phyloP scores from a whole-genome alignment of 179 eudicot species.

The Sideroxylon spinosum region DNA sequence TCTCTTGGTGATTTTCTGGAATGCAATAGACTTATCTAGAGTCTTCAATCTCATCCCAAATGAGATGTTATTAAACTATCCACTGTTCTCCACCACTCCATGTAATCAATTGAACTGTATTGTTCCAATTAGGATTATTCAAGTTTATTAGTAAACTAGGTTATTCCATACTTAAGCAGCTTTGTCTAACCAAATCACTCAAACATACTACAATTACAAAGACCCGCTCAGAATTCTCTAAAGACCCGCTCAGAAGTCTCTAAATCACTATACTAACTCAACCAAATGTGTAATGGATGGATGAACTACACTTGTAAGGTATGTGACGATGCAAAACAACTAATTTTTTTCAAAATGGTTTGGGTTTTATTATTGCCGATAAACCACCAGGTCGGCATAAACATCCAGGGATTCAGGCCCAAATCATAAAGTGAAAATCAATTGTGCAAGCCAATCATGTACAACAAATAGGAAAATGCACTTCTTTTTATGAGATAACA shows the following conservation, averaged over 20 bases:
- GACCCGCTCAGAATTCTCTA: neutral
- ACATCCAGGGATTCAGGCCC: neutral
- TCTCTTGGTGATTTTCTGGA: neutral
- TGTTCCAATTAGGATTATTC: neutral
- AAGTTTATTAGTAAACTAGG: neutral
- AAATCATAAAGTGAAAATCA: neutral
- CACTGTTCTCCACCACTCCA: neutral
- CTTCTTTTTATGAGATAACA: neutral
- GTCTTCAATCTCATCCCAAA: neutral
- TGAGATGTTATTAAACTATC: neutral
- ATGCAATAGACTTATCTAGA: neutral
- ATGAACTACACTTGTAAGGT: neutral
- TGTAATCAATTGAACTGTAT: neutral
- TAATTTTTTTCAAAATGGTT: neutral
- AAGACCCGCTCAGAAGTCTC: neutral
- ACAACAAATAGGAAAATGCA: neutral
- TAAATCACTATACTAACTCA: neutral
- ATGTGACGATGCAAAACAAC: too few relatives aligned
- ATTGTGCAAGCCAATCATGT: neutral
- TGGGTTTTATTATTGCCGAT: neutral
- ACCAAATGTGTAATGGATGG: neutral
- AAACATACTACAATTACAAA: neutral
- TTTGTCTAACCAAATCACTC: neutral
- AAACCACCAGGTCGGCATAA: neutral
- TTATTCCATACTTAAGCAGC: conserved; percentile 1